Evolutionary conservation across 2,329 filamentous ascomycete genomes (phyloP).

Genomic region (Neoascochyta sp.): DNA sequence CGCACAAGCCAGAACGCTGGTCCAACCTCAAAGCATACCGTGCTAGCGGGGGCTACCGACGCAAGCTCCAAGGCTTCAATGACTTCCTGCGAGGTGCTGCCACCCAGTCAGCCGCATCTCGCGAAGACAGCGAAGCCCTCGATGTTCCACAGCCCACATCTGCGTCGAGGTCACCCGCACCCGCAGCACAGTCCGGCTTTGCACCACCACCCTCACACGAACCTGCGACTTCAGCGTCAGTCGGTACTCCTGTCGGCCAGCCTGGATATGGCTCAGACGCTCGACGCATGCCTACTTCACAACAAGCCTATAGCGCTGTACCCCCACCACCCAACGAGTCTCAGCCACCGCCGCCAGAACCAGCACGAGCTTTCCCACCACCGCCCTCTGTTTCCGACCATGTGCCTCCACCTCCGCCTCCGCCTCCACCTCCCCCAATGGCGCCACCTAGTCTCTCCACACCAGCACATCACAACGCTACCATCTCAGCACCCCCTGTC

Average conservation of each 20-base stretch:
- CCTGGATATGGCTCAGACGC: constrained; percentile 18
- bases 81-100: constrained; percentile 19
- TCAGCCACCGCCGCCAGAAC: constrained; percentile 1
- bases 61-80: constrained; percentile 24
- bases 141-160: constrained; percentile 11
- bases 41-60: constrained; percentile 22
- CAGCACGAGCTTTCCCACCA: constrained; percentile 5
- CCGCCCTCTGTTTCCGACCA: constrained; percentile 12
- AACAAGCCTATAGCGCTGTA: constrained; percentile 8
- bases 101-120: constrained; percentile 7
- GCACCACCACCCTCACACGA: constrained; percentile 44
- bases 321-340: constrained; percentile 11
- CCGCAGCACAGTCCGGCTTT: constrained; percentile 39
- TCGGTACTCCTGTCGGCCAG: constrained; percentile 43
- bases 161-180: constrained; percentile 11
- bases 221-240: constrained; percentile 5
- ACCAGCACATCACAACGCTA: constrained; percentile 43
- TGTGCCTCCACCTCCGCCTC: constrained; percentile 15
- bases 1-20: constrained; percentile 21
- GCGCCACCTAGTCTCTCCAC: constrained; percentile 51
- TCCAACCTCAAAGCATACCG: constrained; percentile 28
- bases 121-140: constrained; percentile 12
- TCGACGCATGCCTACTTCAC: constrained; percentile 18
- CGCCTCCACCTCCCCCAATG: constrained; percentile 35
- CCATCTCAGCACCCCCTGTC: constrained; percentile 74